These are phyloP conservation scores for Solanum pimpinellifolium DNA, from an alignment of 257 asterid species.

Conservation along the genomic window DNA sequence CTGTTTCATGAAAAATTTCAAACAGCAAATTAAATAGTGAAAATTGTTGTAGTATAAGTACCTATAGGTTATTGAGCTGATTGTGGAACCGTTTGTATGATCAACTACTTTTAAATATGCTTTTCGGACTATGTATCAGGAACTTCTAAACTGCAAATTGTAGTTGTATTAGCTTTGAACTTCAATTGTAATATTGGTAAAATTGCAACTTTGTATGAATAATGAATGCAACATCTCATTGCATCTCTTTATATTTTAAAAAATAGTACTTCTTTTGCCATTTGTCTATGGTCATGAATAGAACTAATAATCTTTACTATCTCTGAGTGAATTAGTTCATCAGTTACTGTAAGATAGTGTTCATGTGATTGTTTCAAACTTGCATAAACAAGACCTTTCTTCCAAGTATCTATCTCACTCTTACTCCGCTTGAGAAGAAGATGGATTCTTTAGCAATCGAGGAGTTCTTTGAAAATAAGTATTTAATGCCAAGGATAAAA, in stretches of 20 bases:
- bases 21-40: background rate
- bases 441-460: constrained; percentile 80
- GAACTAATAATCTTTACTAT: no score
- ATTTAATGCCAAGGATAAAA: no score
- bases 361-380: background rate
- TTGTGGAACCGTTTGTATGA: background rate
- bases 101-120: background rate
- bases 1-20: constrained; percentile 20
- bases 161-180: no score
- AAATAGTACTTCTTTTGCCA: no score
- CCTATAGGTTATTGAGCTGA: background rate
- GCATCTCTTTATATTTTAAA: no score
- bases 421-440: constrained; percentile 2
- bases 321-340: background rate
- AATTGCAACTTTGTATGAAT: no score
- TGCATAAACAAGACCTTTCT: background rate
- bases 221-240: no score
- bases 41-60: background rate
- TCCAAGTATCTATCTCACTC: background rate
- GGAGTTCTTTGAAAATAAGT: constrained; percentile 21
- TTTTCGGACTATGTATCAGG: background rate
- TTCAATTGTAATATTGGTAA: no score
- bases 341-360: background rate
- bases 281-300: no score
- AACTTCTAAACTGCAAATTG: no score